These are phyloP conservation scores for Penicillium bialowiezense DNA, from an alignment of 495 filamentous ascomycete genomes.

Conservation along the genomic window DNA sequence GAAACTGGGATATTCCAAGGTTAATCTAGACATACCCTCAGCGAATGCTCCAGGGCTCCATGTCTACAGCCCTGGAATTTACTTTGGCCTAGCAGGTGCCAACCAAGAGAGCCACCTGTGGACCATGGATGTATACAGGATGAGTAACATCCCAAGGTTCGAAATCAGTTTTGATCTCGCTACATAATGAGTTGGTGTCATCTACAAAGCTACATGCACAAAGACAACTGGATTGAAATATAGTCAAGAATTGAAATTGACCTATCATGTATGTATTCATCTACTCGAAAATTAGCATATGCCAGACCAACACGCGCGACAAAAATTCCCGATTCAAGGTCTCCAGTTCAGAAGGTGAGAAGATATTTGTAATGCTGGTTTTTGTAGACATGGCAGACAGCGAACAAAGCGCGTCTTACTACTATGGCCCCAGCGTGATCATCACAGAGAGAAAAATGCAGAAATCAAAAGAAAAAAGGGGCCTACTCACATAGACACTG, in stretches of 20 bases:
- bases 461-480: constrained; percentile 1
- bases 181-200: no score
- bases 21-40: no score
- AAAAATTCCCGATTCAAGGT: neutral
- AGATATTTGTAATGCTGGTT: constrained; percentile 50
- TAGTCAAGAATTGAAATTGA: constrained; percentile 1
- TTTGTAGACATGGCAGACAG: constrained; percentile 50
- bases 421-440: constrained; percentile 58
- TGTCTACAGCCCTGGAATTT: no score
- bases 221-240: neutral
- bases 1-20: no score
- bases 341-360: constrained; percentile 47
- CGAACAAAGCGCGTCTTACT: constrained; percentile 38
- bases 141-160: no score
- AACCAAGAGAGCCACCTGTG: no score
- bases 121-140: no score
- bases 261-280: constrained; percentile 3
- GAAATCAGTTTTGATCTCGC: no score
- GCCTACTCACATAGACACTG: constrained; percentile 16
- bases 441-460: constrained; percentile 29
- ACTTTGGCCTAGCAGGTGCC: no score
- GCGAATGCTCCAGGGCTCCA: no score
- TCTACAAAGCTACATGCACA: neutral
- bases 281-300: constrained; percentile 15
- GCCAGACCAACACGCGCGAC: constrained; percentile 2